Evolutionary conservation across 495 filamentous ascomycete genomes (phyloP), one percentile per base, ranked within the genome.

Genomic region (Talaromyces adpressus): DNA sequence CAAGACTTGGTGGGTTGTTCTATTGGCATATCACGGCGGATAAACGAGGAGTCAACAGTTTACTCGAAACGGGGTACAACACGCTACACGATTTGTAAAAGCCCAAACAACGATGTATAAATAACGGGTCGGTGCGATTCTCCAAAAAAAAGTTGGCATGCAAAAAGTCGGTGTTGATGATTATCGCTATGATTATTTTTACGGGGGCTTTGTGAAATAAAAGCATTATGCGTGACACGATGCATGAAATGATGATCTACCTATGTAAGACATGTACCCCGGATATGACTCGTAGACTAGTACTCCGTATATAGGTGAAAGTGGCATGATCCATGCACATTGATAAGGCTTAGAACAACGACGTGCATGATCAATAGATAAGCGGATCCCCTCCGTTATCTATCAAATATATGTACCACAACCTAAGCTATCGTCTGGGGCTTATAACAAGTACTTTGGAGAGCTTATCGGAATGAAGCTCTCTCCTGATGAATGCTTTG

Each of bases 11-110:
- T 16, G 92, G 92, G 0, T 74, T 97, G 39, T 96, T 95, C 71
- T 97, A 93, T 73, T 97, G 91, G 92, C 89, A 89, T 61, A 91
- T 91, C n/a, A 89, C 89, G 20, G 89, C 85, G 2, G 92, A 97
- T 75, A 81, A 82, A 4, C 82, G 82, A 65, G 85, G 82, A 52
- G 77, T 83, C 41, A 77, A 88, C 64, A 94, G 91, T 73, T 72
- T 96, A 68, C 83, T 95, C 56, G 84, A 88, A 52, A 84, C 89
- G 3, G 89, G 89, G 25, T 92, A 90, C 70, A 86, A 85, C 65
- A 85, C 87, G 8, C 72, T 92, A 59, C 89, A 92, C 70, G 77
- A 80, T 39, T 74, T 81, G 73, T 81, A 62, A 32, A 3, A 7
- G 8, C 1, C 18, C 29, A 30, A 14, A 23, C 9, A 12, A 20